Percentiles rank a stretch among this genome's conserved stretches.
phyloP scores from a whole-genome alignment of 2,329 filamentous ascomycete species.

The Chalaropsis thielavioides region DNA sequence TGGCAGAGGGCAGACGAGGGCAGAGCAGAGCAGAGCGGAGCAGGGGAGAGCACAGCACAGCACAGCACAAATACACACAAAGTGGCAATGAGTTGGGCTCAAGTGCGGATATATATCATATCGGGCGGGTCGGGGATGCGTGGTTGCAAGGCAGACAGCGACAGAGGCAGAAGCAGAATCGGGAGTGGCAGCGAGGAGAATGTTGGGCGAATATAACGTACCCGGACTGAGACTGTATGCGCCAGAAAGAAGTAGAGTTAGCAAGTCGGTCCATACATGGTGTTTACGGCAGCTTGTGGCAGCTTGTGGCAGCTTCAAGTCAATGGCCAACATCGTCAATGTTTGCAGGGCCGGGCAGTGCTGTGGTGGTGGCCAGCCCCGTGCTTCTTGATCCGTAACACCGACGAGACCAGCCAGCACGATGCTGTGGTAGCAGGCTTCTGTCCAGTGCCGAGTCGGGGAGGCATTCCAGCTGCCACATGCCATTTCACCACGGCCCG shows the following conservation, averaged over 20 bases:
- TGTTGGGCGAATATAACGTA: constrained; percentile 29
- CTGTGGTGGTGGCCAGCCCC: background rate
- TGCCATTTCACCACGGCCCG: too few relatives aligned
- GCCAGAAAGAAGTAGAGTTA: constrained; percentile 19
- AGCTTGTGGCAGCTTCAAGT: background rate
- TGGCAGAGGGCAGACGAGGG: background rate
- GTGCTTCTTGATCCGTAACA: background rate
- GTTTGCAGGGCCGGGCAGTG: background rate
- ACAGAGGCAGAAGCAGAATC: background rate
- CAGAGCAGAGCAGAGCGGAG: background rate
- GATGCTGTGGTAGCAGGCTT: too few relatives aligned
- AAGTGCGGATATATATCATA: background rate
- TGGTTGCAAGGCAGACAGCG: background rate
- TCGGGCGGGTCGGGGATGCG: background rate
- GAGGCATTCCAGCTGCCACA: too few relatives aligned
- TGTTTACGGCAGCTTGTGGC: background rate
- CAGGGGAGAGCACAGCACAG: background rate
- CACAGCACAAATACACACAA: background rate
- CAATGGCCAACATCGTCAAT: background rate
- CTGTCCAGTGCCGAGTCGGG: too few relatives aligned
- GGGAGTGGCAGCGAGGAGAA: background rate
- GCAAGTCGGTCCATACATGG: background rate
- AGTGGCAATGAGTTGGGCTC: background rate
- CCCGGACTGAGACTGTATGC: constrained; percentile 51
- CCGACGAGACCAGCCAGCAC: background rate